Evolutionary conservation across 768 basidiomycete species (phyloP).

Genomic region (Hemileccinum rubropunctum): DNA sequence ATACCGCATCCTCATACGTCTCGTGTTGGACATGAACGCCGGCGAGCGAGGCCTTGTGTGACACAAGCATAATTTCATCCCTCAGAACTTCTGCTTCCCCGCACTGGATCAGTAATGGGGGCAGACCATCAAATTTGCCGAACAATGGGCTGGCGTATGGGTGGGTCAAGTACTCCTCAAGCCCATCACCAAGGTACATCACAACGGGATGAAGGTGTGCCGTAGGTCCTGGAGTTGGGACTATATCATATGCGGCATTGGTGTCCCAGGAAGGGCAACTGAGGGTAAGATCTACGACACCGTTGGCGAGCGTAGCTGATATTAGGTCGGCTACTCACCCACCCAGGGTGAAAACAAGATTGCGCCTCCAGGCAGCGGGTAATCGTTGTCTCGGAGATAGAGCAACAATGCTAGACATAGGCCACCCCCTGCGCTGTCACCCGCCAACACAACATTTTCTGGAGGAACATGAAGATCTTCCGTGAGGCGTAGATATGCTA

Average conservation of each 20-base stretch:
- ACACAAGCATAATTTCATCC: conserved; percentile 88
- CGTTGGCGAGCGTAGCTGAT: conserved; percentile 8
- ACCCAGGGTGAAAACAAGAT: conserved; percentile 96
- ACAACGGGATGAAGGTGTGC: conserved; percentile 92
- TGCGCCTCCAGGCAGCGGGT: conserved; percentile 79
- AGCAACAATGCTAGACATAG: conserved; percentile 81
- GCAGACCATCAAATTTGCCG: conserved; percentile 81
- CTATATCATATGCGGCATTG: conserved; percentile 83
- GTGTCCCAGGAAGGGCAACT: conserved; percentile 99
- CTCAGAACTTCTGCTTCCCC: conserved; percentile 95
- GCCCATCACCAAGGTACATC: conserved; percentile 85
- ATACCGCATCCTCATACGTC: conserved; percentile 85
- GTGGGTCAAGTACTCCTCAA: conserved; percentile 85
- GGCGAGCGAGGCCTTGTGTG: conserved; percentile 86
- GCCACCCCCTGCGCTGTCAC: conserved; percentile 94
- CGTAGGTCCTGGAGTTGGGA: conserved; percentile 65
- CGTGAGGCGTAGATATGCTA: conserved; percentile 80
- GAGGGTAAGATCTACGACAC: conserved; percentile 77
- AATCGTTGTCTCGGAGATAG: conserved; percentile 92
- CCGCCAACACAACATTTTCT: conserved; percentile 84
- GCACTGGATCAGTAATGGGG: conserved; percentile 87
- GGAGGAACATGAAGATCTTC: conserved; percentile 89
- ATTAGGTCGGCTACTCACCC: conserved; percentile 49
- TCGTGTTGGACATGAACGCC: conserved; percentile 89
- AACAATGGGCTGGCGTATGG: conserved; percentile 96